Evolutionary conservation across 306 rosid genomes (phyloP).

Genomic region (Pyrus pyrifolia): DNA sequence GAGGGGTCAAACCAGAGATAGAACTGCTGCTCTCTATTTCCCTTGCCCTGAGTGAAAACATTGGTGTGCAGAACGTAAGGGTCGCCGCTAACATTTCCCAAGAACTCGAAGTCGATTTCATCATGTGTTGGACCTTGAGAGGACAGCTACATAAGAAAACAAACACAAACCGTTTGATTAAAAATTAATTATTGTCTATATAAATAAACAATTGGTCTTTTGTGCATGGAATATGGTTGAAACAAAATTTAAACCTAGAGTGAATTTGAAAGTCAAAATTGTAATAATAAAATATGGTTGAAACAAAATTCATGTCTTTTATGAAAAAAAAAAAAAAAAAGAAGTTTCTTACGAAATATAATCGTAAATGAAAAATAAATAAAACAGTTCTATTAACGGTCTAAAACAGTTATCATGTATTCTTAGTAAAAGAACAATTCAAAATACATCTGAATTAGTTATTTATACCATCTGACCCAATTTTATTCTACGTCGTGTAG

Average conservation of each 20-base stretch:
- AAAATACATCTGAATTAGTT: no score
- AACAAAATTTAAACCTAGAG: not conserved
- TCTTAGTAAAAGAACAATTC: not conserved
- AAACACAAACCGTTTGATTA: not conserved
- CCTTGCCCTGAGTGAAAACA: slow-evolving; percentile 71
- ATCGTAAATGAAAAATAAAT: no score
- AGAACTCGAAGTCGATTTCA: slow-evolving; percentile 82
- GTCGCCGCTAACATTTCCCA: slow-evolving; percentile 84
- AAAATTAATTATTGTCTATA: not conserved
- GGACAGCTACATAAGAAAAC: slow-evolving; percentile 42
- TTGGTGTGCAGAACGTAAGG: slow-evolving; percentile 75
- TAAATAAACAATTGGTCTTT: not conserved
- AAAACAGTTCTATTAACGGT: no score
- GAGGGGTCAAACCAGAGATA: slow-evolving; percentile 89
- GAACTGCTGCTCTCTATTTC: slow-evolving; percentile 80
- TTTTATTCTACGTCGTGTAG: not conserved
- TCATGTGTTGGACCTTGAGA: slow-evolving; percentile 77
- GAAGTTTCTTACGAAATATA: no score
- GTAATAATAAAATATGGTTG: no score
- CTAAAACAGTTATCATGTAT: no score
- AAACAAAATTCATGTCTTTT: not conserved
- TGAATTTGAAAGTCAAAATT: not conserved
- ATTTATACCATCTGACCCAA: no score
- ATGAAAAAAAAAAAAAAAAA: no score
- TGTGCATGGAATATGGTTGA: not conserved